Conservation (phyloP, 495 filamentous ascomycete species). For the Lophiostoma macrostomum region DNA sequence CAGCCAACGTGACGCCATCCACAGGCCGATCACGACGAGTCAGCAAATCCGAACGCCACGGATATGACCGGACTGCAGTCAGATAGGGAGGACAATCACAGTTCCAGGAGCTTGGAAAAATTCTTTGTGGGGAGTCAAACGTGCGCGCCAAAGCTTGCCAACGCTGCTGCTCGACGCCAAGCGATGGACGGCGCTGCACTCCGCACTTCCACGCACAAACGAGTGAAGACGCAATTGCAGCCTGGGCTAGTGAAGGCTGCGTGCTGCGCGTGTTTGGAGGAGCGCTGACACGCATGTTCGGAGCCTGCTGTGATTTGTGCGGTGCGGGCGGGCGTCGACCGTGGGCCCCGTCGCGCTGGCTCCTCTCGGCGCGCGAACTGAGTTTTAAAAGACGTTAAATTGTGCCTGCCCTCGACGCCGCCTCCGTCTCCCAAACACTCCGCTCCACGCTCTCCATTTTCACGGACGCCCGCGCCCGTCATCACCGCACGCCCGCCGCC, state of each 20-base stretch:
- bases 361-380: not conserved
- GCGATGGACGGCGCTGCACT: no score
- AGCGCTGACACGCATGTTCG: slow-evolving; percentile 2
- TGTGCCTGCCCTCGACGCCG: not conserved
- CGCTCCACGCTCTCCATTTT: not conserved
- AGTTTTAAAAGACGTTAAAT: not conserved
- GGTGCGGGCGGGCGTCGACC: slow-evolving; percentile 1
- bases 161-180: not conserved
- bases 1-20: no score
- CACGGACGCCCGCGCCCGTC: not conserved
- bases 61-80: no score
- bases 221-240: not conserved
- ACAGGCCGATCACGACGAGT: no score
- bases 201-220: no score
- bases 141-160: not conserved
- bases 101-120: not conserved
- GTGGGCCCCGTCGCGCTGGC: slow-evolving; percentile 1
- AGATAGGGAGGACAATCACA: no score
- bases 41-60: no score
- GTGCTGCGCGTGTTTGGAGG: slow-evolving; percentile 2
- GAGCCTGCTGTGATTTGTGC: slow-evolving; percentile 1
- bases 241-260: not conserved
- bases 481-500: not conserved
- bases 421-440: not conserved
- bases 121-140: not conserved